phyloP scores from a whole-genome alignment of 2,329 filamentous ascomycete genomes.

The Alternaria alternata region DNA sequence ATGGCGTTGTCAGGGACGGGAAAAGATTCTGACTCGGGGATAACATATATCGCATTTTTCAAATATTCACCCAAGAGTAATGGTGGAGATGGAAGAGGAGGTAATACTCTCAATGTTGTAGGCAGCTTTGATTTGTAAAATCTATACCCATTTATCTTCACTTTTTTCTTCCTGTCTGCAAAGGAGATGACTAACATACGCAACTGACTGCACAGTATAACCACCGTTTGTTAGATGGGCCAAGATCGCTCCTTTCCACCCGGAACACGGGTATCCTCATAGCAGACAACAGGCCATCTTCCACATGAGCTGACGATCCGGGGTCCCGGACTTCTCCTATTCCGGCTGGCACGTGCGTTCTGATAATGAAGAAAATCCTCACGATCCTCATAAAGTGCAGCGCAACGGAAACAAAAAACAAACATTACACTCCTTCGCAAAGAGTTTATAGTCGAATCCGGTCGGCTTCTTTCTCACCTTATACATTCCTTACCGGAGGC shows the following conservation, averaged over 20 bases:
- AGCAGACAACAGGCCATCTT: conserved; percentile 4
- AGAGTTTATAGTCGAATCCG: background rate
- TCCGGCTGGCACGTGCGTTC: conserved; percentile 16
- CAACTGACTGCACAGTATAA: background rate
- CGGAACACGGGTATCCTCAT: background rate
- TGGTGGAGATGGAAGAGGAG: background rate
- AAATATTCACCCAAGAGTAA: background rate
- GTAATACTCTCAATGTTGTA: background rate
- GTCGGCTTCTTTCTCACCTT: background rate
- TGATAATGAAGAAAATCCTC: conserved; percentile 3
- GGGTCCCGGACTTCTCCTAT: conserved; percentile 11
- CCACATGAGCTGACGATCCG: conserved; percentile 9
- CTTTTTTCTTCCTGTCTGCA: background rate
- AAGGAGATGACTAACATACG: background rate
- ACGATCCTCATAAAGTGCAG: background rate
- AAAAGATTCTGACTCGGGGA: background rate
- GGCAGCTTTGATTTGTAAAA: background rate
- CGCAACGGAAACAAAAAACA: background rate
- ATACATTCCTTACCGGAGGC: background rate
- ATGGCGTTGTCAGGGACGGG: background rate
- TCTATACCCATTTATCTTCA: conserved; percentile 4
- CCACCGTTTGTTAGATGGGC: background rate
- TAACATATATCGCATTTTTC: background rate
- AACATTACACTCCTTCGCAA: background rate
- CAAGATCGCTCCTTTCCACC: background rate